phyloP scores from a whole-genome alignment of 176 grass and related monocot genomes.

The Pharus latifolius region DNA sequence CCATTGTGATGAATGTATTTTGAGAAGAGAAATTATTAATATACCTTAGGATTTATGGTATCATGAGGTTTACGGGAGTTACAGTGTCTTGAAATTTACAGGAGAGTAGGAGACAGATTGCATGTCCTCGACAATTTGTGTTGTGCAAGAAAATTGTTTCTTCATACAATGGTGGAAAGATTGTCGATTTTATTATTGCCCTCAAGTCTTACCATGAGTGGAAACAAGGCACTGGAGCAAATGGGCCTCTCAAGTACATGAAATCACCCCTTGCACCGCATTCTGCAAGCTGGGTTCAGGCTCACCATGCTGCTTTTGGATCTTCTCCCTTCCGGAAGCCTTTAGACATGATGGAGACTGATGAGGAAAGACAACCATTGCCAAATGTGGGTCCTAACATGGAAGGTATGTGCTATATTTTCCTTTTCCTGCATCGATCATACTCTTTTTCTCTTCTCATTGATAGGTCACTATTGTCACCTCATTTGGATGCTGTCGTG shows the following conservation, averaged over 20 bases:
- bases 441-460: not conserved
- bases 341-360: conserved; percentile 32
- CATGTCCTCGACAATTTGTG: not conserved
- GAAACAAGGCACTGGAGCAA: conserved; percentile 25
- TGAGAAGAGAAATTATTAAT: too few relatives aligned
- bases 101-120: not conserved
- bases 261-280: conserved; percentile 61
- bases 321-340: conserved; percentile 16
- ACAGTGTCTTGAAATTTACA: too few relatives aligned
- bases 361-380: conserved; percentile 14
- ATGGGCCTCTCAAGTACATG: conserved; percentile 36
- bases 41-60: too few relatives aligned
- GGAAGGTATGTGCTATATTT: conserved; percentile 30
- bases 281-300: conserved; percentile 11
- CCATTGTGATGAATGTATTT: too few relatives aligned
- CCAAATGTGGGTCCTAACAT: conserved; percentile 21
- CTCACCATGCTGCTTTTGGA: conserved; percentile 17
- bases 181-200: conserved; percentile 69
- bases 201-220: conserved; percentile 68
- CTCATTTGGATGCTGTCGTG: not conserved
- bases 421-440: not conserved
- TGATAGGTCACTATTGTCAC: not conserved
- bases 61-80: too few relatives aligned
- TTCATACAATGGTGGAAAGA: conserved; percentile 53
- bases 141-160: conserved; percentile 56